Percentiles rank a stretch among this genome's conserved stretches.
Evolutionary conservation across 192 early-diverging fungal genomes (phyloP).

Genomic region (Coemansia sp.): DNA sequence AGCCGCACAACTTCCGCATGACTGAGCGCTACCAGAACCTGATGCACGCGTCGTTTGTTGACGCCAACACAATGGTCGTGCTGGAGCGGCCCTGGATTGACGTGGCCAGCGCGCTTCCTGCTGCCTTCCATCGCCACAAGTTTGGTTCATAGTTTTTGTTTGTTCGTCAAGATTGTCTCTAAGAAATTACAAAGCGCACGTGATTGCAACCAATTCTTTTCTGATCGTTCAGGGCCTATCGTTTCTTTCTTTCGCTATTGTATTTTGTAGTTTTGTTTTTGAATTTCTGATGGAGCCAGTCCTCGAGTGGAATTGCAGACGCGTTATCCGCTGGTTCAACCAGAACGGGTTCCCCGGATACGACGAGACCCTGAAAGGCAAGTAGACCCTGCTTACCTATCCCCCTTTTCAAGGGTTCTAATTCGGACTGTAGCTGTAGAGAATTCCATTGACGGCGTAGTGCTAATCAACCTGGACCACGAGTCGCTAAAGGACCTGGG

Average conservation of each 20-base stretch:
- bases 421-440: constrained; percentile 48
- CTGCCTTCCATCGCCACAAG: constrained; percentile 78
- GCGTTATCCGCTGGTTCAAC: constrained; percentile 51
- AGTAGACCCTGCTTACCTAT: not conserved
- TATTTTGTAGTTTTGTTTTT: constrained; percentile 8
- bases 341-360: constrained; percentile 55
- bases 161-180: not conserved
- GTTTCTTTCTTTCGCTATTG: not conserved
- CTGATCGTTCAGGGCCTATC: not conserved
- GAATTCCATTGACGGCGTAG: constrained; percentile 85
- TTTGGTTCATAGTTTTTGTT: constrained; percentile 62
- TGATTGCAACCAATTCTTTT: constrained; percentile 5
- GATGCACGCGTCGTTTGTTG: constrained; percentile 76
- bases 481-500: constrained; percentile 86
- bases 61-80: constrained; percentile 71
- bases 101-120: constrained; percentile 74
- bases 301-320: constrained; percentile 37
- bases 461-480: constrained; percentile 86
- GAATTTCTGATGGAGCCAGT: constrained; percentile 42
- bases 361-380: constrained; percentile 46
- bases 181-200: not conserved
- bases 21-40: constrained; percentile 81
- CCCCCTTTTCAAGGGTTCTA: not conserved
- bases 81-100: constrained; percentile 86
- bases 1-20: constrained; percentile 65